Evolutionary conservation across 192 early-diverging fungal genomes (phyloP), one percentile per base, ranked within the genome.

Genomic region (Linnemannia zychae): DNA sequence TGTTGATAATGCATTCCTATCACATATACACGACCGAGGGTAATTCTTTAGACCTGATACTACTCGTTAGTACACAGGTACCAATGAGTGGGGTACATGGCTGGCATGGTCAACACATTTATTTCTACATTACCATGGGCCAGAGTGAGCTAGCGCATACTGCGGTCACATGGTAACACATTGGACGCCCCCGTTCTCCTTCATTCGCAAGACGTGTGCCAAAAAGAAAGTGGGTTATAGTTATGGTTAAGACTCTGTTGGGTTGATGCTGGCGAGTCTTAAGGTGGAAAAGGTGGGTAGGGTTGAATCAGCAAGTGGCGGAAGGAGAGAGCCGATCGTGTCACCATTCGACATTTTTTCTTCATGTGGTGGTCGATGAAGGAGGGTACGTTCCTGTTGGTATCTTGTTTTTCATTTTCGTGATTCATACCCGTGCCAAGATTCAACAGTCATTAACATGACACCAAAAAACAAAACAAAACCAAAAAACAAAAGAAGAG

Each of bases 1-100:
- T 31, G 57, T 63, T 63, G 28, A 31, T 63, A 63, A 63, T 63
- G 57, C 57, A 31, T 60, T 60, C 28, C 28, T 60, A 60, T 60
- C 57, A 31, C 57, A 12, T 9, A 44, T 44, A 44, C 40, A 44
- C 9, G 40, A 44, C n/a, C n/a, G n/a, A n/a, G n/a, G n/a, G n/a
- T n/a, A n/a, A n/a, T n/a, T n/a, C n/a, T n/a, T n/a, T n/a, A n/a
- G n/a, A n/a, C n/a, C n/a, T n/a, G n/a, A 44, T 44, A 31, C 57
- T 4, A 33, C 13, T 24, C 53, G 3, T 63, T 12, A 33, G 57
- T 31, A 63, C 11, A 31, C 24, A 63, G 24, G 31, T 15, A 15
- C 57, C 28, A 3, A 15, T 13, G 9, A 9, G 6, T 31, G 57
- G 28, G 24, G 57, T 63, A 31, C 28, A 63, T 13, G 24, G 7